These are phyloP conservation scores for Acanthamoeba healyi DNA, from an alignment of 208 protist species.

Conservation along the genomic window DNA sequence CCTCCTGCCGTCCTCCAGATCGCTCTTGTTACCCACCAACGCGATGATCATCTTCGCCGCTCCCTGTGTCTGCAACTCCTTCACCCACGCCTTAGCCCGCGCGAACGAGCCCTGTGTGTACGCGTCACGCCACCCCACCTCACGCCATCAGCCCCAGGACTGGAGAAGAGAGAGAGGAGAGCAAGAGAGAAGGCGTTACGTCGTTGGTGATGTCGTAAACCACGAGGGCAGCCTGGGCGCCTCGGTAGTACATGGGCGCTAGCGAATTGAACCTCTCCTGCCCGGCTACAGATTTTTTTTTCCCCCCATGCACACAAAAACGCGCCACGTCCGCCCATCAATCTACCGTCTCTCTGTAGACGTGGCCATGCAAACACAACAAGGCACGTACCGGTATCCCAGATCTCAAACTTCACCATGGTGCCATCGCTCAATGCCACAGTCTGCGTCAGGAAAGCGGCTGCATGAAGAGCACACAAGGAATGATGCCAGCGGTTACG, in stretches of 20 bases:
- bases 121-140: not conserved
- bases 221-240: slow-evolving; percentile 92
- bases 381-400: slow-evolving; percentile 87
- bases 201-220: slow-evolving; percentile 94
- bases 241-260: slow-evolving; percentile 95
- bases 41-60: slow-evolving; percentile 85
- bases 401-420: slow-evolving; percentile 96
- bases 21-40: slow-evolving; percentile 84
- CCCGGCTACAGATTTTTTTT: slow-evolving; percentile 79
- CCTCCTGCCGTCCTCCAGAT: slow-evolving; percentile 82
- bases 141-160: too few relatives aligned
- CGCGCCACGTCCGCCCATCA: not conserved
- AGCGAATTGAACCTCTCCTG: slow-evolving; percentile 94
- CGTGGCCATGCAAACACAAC: not conserved
- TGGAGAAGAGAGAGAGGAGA: not conserved
- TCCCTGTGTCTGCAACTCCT: slow-evolving; percentile 85
- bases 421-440: slow-evolving; percentile 91
- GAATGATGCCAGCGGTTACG: not conserved
- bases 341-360: not conserved
- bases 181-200: slow-evolving; percentile 55
- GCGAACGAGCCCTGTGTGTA: slow-evolving; percentile 80
- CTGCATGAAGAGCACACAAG: slow-evolving; percentile 79
- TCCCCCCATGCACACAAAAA: not conserved
- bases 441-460: slow-evolving; percentile 95
- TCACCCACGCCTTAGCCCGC: slow-evolving; percentile 85